Evolutionary conservation across 2,329 filamentous ascomycete species (phyloP).

Genomic region (Torrubiella hemipterigena): DNA sequence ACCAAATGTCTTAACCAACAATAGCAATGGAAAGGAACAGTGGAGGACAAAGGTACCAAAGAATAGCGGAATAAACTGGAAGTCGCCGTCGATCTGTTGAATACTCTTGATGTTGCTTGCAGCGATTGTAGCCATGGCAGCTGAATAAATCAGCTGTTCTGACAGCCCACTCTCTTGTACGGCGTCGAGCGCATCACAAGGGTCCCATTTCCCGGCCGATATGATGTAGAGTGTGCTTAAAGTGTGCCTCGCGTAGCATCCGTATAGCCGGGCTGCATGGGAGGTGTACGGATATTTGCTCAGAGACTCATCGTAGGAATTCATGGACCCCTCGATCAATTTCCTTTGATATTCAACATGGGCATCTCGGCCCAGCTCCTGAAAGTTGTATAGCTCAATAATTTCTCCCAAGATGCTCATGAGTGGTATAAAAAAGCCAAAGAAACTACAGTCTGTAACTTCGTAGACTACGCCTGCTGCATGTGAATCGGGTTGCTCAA

Average conservation of each 20-base stretch:
- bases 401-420: not conserved
- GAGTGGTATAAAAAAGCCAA: not conserved
- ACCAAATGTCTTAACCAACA: not conserved
- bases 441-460: not conserved
- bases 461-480: not conserved
- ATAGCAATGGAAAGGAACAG: not conserved
- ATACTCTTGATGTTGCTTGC: not conserved
- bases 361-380: not conserved
- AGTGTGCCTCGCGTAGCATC: not conserved
- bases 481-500: not conserved
- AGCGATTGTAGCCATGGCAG: not conserved
- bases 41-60: not conserved
- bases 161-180: not conserved
- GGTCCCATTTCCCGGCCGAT: not conserved
- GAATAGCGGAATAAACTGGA: not conserved
- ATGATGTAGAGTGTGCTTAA: not conserved
- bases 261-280: not conserved
- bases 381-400: not conserved
- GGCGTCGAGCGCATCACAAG: not conserved
- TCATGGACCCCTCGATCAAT: not conserved
- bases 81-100: not conserved
- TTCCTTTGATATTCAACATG: not conserved
- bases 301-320: not conserved
- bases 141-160: not conserved
- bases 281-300: not conserved